Base-by-base conservation (phyloP, 2,329 filamentous ascomycete species). In the Immersiporthe knoxdaviesiana region DNA sequence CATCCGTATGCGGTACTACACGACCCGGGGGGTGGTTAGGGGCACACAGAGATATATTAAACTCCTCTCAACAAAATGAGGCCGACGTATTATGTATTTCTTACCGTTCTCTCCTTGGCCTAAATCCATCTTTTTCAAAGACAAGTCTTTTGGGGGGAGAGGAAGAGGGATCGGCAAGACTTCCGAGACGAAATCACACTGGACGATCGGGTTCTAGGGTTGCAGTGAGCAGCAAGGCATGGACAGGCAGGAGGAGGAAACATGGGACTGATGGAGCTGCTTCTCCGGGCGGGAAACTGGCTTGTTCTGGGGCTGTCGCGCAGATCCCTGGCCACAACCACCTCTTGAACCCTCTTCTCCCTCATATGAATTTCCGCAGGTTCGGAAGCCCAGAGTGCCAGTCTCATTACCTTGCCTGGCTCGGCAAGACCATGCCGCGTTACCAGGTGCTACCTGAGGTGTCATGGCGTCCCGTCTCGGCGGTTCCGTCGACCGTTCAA, bases 231-330 rank as follows among this genome's bases (percentile, higher is more conserved):
- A 59, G 10, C 54, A 35, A 18, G 56, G 56, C 56, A 21, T 32
- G 30, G 32, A 59, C 68, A 67, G 62, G 41, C 62, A n/a, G 18
- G 44, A 47, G 44, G 44, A n/a, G n/a, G n/a, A n/a, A n/a, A 47
- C 44, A 47, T 47, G 44, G 18, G n/a, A 47, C 56, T 65, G 62
- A 65, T 67, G 66, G 68, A 68, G 62, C 56, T 47, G 64, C 59
- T 47, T 58, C 61, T 68, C 68, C 68, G 68, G 61, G 16, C 65
- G 65, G 65, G 18, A 27, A 18, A 21, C 21, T 47, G 4, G 24
- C 37, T 44, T 44, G 39, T n/a, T 37, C 37, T 60, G 32, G 41
- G n/a, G 59, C 60, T 41, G 60, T 44, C 39, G 60, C 21, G 35
- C 8, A 32, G n/a, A n/a, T 30, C 10, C 39, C 44, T 47, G 44